These are phyloP conservation scores for Solanum chacoense DNA, from an alignment of 305 asterid genomes.

Conservation along the genomic window DNA sequence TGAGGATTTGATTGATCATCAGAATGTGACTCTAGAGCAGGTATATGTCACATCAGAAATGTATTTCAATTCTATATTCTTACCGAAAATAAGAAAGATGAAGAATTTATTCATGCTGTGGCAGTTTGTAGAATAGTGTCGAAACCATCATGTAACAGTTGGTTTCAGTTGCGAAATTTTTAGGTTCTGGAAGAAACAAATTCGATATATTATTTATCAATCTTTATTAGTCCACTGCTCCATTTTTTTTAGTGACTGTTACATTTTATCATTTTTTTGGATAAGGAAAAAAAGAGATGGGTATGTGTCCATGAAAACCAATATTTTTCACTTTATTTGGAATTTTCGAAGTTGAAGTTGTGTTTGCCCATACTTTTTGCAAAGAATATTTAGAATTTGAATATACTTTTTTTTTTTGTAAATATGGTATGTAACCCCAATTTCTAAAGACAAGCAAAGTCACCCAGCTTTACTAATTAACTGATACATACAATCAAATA, in stretches of 20 bases:
- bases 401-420: not conserved
- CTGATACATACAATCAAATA: not conserved
- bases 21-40: slow-evolving; percentile 65
- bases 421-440: not conserved
- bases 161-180: not conserved
- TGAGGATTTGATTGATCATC: slow-evolving; percentile 58
- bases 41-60: slow-evolving; percentile 14
- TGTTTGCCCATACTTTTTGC: not conserved
- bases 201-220: not conserved
- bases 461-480: not conserved
- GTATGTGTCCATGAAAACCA: not conserved
- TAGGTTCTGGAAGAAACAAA: not conserved
- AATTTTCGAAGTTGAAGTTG: not conserved
- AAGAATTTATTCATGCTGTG: not conserved
- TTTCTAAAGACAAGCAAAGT: not conserved
- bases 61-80: not conserved
- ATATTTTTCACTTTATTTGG: not conserved
- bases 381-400: not conserved
- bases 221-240: not conserved
- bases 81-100: not conserved
- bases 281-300: not conserved
- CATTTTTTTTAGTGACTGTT: not conserved
- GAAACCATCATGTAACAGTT: not conserved
- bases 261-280: not conserved
- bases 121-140: not conserved